A percentile compares a stretch with the other conserved stretches of the same genome.
These are phyloP conservation scores for Pneumocystis wakefieldiae DNA, from an alignment of 1,139 yeast genomes.

Conservation along the genomic window DNA sequence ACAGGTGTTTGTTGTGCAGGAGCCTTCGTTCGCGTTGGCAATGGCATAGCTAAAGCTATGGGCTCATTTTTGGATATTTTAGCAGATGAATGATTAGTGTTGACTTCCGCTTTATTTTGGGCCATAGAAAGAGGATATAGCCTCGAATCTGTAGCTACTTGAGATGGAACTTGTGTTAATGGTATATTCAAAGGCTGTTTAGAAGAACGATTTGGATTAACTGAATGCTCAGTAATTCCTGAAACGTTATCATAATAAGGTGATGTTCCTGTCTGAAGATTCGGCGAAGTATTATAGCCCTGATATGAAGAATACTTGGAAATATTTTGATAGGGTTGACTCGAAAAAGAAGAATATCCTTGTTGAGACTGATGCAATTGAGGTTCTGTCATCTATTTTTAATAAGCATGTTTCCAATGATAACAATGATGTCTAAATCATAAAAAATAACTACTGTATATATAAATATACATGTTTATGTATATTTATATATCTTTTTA, in stretches of 20 bases:
- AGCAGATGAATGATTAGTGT: conserved; percentile 7
- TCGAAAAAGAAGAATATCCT: conserved; percentile 2
- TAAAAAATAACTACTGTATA: neutral
- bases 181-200: conserved; percentile 7
- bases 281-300: neutral
- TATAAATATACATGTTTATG: no score
- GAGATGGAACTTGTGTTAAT: conserved; percentile 8
- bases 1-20: conserved; percentile 18
- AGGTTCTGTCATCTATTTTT: conserved; percentile 1
- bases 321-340: conserved; percentile 6
- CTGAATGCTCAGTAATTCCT: neutral
- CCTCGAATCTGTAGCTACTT: conserved; percentile 17
- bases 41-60: conserved; percentile 15
- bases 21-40: conserved; percentile 18
- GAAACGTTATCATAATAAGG: conserved; percentile 6
- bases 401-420: conserved; percentile 33
- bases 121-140: conserved; percentile 19
- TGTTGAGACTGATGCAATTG: neutral
- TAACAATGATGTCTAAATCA: conserved; percentile 19
- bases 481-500: neutral
- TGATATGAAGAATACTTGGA: conserved; percentile 3
- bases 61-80: conserved; percentile 1
- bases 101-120: conserved; percentile 13
- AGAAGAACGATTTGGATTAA: neutral
- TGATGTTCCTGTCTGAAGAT: neutral